Evolutionary conservation across 768 basidiomycete genomes (phyloP).

Genomic region (Pisolithus marmoratus): DNA sequence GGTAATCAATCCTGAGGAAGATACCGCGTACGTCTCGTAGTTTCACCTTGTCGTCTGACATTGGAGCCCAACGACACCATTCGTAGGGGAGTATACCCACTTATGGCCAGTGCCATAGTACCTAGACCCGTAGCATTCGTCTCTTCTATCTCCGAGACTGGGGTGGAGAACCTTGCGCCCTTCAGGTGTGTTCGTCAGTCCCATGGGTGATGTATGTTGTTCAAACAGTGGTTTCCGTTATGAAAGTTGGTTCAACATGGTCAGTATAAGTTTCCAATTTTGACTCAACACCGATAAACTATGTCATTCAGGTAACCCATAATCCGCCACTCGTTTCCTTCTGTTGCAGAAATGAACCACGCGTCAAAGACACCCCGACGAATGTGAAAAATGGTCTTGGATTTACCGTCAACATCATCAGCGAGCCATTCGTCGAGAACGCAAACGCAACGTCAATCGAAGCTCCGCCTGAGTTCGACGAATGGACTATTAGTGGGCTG

Average conservation of each 20-base stretch:
- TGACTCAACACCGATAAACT: too few relatives aligned
- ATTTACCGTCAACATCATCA: conserved; percentile 55
- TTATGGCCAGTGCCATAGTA: conserved; percentile 34
- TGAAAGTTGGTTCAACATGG: conserved; percentile 26
- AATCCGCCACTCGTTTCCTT: conserved; percentile 35
- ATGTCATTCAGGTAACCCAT: conserved; percentile 12
- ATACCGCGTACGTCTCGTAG: conserved; percentile 17
- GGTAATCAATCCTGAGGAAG: conserved; percentile 24
- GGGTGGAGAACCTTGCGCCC: conserved; percentile 37
- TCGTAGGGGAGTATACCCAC: conserved; percentile 24
- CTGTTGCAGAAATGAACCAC: conserved; percentile 13
- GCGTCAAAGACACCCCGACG: conserved; percentile 37
- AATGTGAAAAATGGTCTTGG: conserved; percentile 42
- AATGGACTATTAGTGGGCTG: conserved; percentile 39
- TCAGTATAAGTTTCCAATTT: background rate
- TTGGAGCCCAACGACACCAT: background rate
- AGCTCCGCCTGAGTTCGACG: conserved; percentile 31
- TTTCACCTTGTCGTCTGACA: background rate
- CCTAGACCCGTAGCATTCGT: conserved; percentile 45
- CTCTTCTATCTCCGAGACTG: conserved; percentile 30
- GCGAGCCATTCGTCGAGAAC: conserved; percentile 39
- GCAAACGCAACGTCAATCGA: conserved; percentile 36
- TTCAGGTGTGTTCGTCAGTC: conserved; percentile 27
- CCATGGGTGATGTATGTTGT: background rate
- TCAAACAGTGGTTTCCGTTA: background rate